A percentile compares a stretch with the other conserved stretches of the same genome.
Conservation (phyloP, 2,329 filamentous ascomycete genomes). For the Cryphonectria radicalis region DNA sequence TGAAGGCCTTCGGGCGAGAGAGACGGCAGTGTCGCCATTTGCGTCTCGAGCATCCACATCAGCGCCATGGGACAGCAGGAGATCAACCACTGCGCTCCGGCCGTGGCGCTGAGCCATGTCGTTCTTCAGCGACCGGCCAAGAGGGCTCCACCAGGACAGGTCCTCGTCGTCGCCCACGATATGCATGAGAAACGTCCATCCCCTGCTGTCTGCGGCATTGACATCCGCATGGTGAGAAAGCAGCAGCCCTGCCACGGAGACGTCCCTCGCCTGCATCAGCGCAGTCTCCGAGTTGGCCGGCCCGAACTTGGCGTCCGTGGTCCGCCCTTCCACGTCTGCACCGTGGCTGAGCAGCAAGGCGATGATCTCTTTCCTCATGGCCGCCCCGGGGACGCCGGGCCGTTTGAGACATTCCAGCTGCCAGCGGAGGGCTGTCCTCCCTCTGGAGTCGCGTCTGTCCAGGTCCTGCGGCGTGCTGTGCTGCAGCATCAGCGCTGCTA, state of each 20-base stretch:
- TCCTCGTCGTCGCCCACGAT: not conserved
- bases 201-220: not conserved
- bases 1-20: not conserved
- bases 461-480: not conserved
- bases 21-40: not conserved
- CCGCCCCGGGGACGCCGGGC: not conserved
- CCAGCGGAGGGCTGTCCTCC: not conserved
- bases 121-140: not conserved
- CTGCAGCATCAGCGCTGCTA: not conserved
- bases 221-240: not conserved
- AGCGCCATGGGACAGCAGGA: not conserved
- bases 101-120: not conserved
- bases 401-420: not conserved
- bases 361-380: not conserved
- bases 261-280: conserved; percentile 4
- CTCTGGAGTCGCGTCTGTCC: not conserved
- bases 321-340: not conserved
- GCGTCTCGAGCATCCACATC: not conserved
- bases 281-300: not conserved
- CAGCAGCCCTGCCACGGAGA: not conserved
- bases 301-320: not conserved
- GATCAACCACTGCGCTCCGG: not conserved
- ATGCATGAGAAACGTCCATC: conserved; percentile 1
- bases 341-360: not conserved
- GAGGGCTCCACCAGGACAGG: not conserved